Conservation (phyloP, 1,139 yeast genomes). For the Geotrichum australiense region DNA sequence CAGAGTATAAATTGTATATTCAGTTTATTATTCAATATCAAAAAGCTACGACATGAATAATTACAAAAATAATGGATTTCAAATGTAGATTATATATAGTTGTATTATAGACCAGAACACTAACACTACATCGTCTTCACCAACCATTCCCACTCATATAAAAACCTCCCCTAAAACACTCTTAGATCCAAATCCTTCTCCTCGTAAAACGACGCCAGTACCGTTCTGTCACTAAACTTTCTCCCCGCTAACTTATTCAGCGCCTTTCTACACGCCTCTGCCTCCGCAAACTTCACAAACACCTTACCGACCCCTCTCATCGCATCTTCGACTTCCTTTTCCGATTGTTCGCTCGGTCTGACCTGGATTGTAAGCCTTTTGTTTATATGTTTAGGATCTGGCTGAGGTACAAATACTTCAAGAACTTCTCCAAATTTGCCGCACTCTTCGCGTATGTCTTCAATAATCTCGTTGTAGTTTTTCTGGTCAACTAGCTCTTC, state of each 20-base stretch:
- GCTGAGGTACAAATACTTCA: slow-evolving; percentile 59
- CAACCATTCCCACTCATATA: too few relatives aligned
- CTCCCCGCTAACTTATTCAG: slow-evolving; percentile 61
- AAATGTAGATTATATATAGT: too few relatives aligned
- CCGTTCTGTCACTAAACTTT: slow-evolving; percentile 60
- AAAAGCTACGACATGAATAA: too few relatives aligned
- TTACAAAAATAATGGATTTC: too few relatives aligned
- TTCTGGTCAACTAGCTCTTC: slow-evolving; percentile 53
- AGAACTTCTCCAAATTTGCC: slow-evolving; percentile 47
- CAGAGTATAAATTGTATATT: too few relatives aligned
- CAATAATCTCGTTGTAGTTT: slow-evolving; percentile 44
- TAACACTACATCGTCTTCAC: too few relatives aligned
- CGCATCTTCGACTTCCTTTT: slow-evolving; percentile 22
- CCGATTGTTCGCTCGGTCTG: slow-evolving; percentile 5
- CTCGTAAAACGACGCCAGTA: slow-evolving; percentile 52
- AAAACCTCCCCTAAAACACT: too few relatives aligned
- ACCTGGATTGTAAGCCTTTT: slow-evolving; percentile 29
- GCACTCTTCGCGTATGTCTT: slow-evolving; percentile 50
- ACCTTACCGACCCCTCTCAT: slow-evolving; percentile 66
- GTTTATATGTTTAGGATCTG: slow-evolving; percentile 43
- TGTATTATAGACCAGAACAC: too few relatives aligned
- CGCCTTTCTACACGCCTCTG: slow-evolving; percentile 51
- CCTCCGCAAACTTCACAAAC: slow-evolving; percentile 55
- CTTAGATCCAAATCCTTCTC: too few relatives aligned
- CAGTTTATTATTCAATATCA: too few relatives aligned